Percentiles rank a stretch among this genome's conserved stretches.
phyloP scores from a whole-genome alignment of 228 moss, liverwort and hornwort genomes.

The Sphagnum magellanicum region DNA sequence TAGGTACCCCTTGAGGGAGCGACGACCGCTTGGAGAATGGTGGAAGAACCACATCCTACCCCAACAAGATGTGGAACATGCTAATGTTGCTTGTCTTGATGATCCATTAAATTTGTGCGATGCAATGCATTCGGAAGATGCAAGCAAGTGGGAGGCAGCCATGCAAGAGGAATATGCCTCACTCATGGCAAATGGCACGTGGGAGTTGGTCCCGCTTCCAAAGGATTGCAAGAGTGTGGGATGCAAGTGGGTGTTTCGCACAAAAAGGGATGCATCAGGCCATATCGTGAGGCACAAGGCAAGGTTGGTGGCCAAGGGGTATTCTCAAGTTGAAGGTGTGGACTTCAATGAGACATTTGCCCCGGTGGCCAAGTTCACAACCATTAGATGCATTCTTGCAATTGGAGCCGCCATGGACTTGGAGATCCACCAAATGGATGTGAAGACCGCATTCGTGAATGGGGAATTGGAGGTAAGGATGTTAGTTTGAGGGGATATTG shows the following conservation, averaged over 20 bases:
- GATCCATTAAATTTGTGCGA: neutral
- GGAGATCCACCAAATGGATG: too few species aligned
- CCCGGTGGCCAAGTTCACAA: too few species aligned
- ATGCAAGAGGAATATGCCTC: too few species aligned
- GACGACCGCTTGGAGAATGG: neutral
- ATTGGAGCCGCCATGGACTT: too few species aligned
- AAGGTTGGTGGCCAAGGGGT: too few species aligned
- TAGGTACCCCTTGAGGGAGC: too few species aligned
- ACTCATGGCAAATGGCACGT: slow-evolving; percentile 1
- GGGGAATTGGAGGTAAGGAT: neutral
- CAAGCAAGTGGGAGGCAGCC: slow-evolving; percentile 1
- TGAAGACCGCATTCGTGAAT: too few species aligned
- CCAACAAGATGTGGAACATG: neutral
- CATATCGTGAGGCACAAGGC: too few species aligned
- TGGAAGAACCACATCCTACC: slow-evolving; percentile 1
- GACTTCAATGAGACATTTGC: too few species aligned
- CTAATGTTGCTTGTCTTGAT: slow-evolving; percentile 4
- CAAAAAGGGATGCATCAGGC: slow-evolving; percentile 1
- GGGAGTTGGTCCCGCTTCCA: slow-evolving; percentile 5
- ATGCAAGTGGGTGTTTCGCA: slow-evolving; percentile 5
- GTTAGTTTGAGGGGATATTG: slow-evolving; percentile 1
- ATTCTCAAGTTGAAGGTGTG: too few species aligned
- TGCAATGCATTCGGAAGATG: neutral
- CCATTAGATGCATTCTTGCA: too few species aligned
- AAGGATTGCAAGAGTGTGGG: neutral